Evolutionary conservation across 495 filamentous ascomycete genomes (phyloP).

Genomic region (Aspergillus indologenus): DNA sequence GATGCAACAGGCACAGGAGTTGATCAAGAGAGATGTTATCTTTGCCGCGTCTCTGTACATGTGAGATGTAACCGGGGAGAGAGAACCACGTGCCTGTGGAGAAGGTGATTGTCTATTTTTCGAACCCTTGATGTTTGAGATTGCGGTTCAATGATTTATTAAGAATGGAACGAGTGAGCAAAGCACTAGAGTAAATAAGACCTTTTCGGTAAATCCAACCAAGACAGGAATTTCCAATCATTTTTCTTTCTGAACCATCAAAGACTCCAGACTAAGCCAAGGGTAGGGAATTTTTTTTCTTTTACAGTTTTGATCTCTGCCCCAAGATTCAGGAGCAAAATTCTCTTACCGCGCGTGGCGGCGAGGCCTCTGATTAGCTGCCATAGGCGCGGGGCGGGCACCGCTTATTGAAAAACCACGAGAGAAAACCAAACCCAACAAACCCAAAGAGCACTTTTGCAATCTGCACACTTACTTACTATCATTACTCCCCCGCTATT

Average conservation of each 20-base stretch:
- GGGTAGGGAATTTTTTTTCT: background rate
- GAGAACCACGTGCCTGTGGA: too few species aligned
- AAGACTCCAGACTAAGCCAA: too few species aligned
- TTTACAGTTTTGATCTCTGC: background rate
- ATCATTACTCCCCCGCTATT: slow-evolving; percentile 14
- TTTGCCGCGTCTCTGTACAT: slow-evolving; percentile 86
- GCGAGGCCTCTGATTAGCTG: slow-evolving; percentile 44
- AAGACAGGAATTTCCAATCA: too few species aligned
- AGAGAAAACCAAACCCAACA: slow-evolving; percentile 30
- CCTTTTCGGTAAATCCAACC: too few species aligned
- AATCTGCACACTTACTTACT: slow-evolving; percentile 17
- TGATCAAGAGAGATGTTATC: slow-evolving; percentile 94
- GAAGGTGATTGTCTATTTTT: background rate
- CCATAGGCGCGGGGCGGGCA: slow-evolving; percentile 39
- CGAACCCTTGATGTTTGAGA: background rate
- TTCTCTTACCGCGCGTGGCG: slow-evolving; percentile 29
- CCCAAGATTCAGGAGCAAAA: slow-evolving; percentile 15
- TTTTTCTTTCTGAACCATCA: too few species aligned
- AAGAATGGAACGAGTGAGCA: background rate
- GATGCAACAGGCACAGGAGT: slow-evolving; percentile 94
- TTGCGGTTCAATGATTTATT: background rate
- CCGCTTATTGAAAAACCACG: slow-evolving; percentile 38
- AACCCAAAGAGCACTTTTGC: slow-evolving; percentile 23
- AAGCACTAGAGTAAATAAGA: background rate
- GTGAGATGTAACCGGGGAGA: slow-evolving; percentile 26